A percentile compares a stretch with the other conserved stretches of the same genome.
These are phyloP conservation scores for Sporisorium scitamineum DNA, from an alignment of 1,284 basidiomycete species.

Conservation along the genomic window DNA sequence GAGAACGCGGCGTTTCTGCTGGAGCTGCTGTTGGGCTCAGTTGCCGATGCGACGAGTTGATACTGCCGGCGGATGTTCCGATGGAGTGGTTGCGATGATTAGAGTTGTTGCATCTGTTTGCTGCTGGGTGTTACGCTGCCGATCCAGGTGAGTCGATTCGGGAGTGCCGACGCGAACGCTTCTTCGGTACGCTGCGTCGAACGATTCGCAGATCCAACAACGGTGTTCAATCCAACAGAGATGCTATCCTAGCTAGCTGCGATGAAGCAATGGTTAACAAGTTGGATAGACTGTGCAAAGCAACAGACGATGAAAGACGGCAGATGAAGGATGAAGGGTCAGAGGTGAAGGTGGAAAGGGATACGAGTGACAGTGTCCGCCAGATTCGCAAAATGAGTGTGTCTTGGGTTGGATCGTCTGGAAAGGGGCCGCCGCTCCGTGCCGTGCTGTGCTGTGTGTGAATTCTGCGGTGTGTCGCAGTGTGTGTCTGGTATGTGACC, in stretches of 20 bases:
- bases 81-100: not conserved
- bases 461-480: not conserved
- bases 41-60: not conserved
- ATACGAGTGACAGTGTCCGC: not conserved
- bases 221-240: not conserved
- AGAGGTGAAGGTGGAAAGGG: not conserved
- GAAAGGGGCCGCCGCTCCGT: not conserved
- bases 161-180: not conserved
- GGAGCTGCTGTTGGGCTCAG: not conserved
- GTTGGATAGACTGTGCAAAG: not conserved
- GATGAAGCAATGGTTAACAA: not conserved
- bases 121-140: not conserved
- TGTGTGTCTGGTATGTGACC: conserved; percentile 2
- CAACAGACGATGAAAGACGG: not conserved
- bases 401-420: conserved; percentile 5
- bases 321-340: not conserved
- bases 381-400: not conserved
- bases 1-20: not conserved
- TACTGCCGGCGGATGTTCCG: not conserved
- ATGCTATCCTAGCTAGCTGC: not conserved
- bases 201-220: not conserved
- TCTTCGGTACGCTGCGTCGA: not conserved
- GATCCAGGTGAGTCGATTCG: not conserved
- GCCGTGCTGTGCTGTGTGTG: not conserved
- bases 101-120: conserved; percentile 2